Conservation (phyloP, 75 land plant genomes). For the Gnetum montanum region DNA sequence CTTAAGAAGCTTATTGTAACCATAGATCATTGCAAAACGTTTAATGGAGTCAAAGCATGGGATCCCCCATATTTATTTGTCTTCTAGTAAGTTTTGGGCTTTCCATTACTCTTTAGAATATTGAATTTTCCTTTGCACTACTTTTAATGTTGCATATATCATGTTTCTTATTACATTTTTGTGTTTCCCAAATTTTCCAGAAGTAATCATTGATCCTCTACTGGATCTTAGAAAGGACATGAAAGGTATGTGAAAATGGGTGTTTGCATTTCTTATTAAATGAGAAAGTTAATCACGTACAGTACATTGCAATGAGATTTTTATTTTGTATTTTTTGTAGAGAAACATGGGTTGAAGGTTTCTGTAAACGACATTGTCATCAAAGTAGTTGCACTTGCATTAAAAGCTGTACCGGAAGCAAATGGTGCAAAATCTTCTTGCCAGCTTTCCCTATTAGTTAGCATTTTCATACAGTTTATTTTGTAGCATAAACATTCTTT, state of each 20-base stretch:
- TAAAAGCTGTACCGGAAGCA: constrained; percentile 84
- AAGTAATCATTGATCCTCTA: constrained; percentile 78
- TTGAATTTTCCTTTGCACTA: not conserved
- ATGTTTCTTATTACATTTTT: no score
- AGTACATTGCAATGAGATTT: no score
- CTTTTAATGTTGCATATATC: no score
- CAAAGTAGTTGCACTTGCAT: constrained; percentile 80
- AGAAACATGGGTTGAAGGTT: constrained; percentile 70
- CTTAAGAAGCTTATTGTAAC: no score
- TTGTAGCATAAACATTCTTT: not conserved
- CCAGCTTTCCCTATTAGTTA: not conserved
- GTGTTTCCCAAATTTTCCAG: no score
- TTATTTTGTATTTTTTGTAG: constrained; percentile 33
- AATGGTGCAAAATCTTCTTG: constrained; percentile 58
- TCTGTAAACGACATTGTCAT: constrained; percentile 97
- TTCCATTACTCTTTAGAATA: no score
- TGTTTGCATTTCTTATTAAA: no score
- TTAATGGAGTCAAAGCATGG: constrained; percentile 83
- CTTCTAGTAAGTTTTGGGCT: constrained; percentile 66
- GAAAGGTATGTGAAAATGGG: constrained; percentile 70
- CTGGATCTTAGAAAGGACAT: constrained; percentile 74
- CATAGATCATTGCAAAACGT: constrained; percentile 91
- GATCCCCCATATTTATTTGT: constrained; percentile 84
- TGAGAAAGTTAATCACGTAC: no score
- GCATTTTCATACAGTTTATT: not conserved